Evolutionary conservation across 2,329 filamentous ascomycete species (phyloP).

Genomic region (Parafenestella ontariensis): DNA sequence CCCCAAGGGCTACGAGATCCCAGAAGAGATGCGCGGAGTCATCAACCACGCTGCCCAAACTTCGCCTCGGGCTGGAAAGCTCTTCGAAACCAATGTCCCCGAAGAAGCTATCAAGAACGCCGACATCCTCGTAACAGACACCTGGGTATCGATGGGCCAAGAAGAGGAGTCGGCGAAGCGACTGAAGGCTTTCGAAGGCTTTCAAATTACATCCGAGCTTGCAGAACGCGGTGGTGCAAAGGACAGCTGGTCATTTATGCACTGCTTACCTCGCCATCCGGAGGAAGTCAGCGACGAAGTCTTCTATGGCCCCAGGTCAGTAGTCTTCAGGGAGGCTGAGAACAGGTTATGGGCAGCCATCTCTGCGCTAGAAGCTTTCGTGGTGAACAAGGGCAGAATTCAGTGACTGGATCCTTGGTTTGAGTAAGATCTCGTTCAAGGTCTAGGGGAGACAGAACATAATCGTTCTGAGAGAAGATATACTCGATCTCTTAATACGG

Average conservation of each 20-base stretch:
- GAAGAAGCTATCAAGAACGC: constrained; percentile 86
- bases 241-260: constrained; percentile 95
- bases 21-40: constrained; percentile 72
- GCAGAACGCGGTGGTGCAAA: constrained; percentile 86
- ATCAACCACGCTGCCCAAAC: constrained; percentile 69
- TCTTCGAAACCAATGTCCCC: constrained; percentile 78
- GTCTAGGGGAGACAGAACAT: background rate
- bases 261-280: constrained; percentile 88
- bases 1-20: constrained; percentile 83
- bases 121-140: constrained; percentile 93
- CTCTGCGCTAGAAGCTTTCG: constrained; percentile 83
- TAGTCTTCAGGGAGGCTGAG: constrained; percentile 94
- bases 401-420: constrained; percentile 40
- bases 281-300: constrained; percentile 96
- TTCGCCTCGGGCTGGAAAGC: constrained; percentile 66
- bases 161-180: constrained; percentile 82
- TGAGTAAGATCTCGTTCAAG: constrained; percentile 11
- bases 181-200: constrained; percentile 82
- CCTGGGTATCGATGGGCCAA: constrained; percentile 98
- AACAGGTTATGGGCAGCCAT: constrained; percentile 93
- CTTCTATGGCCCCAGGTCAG: constrained; percentile 83
- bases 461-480: background rate
- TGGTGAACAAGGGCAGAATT: constrained; percentile 94
- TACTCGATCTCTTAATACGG: too few species aligned
- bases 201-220: constrained; percentile 88